Evolutionary conservation across 768 basidiomycete genomes (phyloP).

Genomic region (Trametes sanguinea): DNA sequence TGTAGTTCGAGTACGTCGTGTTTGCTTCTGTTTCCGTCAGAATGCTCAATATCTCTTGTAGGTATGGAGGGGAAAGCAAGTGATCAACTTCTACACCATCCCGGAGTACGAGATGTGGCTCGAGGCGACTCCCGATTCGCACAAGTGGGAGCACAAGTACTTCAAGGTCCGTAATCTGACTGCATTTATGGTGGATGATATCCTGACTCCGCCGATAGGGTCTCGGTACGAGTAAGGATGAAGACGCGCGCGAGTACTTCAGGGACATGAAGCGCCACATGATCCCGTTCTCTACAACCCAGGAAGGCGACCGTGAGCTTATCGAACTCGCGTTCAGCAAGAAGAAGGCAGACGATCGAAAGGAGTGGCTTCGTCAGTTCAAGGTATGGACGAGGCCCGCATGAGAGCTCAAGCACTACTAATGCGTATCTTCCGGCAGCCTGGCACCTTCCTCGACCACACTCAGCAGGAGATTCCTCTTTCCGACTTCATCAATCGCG

Average conservation of each 20-base stretch:
- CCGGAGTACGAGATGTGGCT: conserved; percentile 96
- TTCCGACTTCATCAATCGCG: conserved; percentile 96
- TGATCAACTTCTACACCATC: conserved; percentile 92
- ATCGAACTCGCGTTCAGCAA: conserved; percentile 99
- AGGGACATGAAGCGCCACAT: conserved; percentile 90
- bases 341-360: conserved; percentile 97
- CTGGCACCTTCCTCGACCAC: conserved; percentile 94
- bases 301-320: conserved; percentile 80
- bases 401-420: not conserved
- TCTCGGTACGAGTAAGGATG: conserved; percentile 89
- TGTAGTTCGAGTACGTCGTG: conserved; percentile 78
- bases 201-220: conserved; percentile 54
- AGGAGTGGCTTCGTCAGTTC: conserved; percentile 96
- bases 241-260: conserved; percentile 93
- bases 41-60: conserved; percentile 30
- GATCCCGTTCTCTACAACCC: conserved; percentile 84
- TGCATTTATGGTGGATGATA: not conserved
- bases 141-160: conserved; percentile 93
- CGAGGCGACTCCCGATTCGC: conserved; percentile 69
- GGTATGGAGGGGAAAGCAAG: conserved; percentile 79
- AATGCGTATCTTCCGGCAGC: conserved; percentile 46
- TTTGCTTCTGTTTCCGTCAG: not conserved
- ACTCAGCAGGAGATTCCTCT: conserved; percentile 81
- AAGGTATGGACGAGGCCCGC: conserved; percentile 49
- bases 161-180: conserved; percentile 71